Conservation (phyloP, 148 eudicot species). For the Rhododendron griersonianum region DNA sequence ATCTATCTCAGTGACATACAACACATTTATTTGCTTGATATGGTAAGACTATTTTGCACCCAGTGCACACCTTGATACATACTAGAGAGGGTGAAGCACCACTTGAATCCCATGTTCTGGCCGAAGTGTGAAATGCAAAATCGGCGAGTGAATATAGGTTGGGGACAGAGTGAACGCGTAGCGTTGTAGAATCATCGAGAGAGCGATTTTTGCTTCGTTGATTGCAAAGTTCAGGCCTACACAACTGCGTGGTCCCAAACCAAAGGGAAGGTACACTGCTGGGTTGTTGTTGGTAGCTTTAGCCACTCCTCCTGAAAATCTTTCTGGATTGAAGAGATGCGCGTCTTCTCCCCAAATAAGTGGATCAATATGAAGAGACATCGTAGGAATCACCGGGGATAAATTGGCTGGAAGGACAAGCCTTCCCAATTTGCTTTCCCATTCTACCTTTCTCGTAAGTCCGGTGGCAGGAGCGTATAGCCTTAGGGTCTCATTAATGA, state of each 20-base stretch:
- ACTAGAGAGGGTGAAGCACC: constrained; percentile 3
- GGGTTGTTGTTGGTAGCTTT: constrained; percentile 30
- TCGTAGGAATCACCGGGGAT: constrained; percentile 1
- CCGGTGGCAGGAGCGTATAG: constrained; percentile 8
- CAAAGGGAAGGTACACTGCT: constrained; percentile 1
- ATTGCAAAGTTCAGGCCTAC: constrained; percentile 23
- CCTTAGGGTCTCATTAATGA: constrained; percentile 17
- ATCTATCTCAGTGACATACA: background rate
- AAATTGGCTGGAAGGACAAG: constrained; percentile 9
- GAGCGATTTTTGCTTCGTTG: constrained; percentile 5
- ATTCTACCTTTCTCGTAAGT: background rate
- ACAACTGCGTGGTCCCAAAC: constrained; percentile 20
- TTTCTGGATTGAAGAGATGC: constrained; percentile 36
- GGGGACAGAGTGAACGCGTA: constrained; percentile 3
- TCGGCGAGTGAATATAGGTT: background rate
- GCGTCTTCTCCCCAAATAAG: constrained; percentile 30
- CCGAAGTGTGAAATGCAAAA: background rate
- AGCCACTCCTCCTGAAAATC: constrained; percentile 30
- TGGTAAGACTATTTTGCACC: background rate
- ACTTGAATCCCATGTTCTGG: constrained; percentile 8
- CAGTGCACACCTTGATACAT: background rate
- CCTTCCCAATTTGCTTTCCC: constrained; percentile 4
- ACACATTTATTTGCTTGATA: background rate
- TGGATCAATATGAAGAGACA: constrained; percentile 29
- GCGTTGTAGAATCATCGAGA: constrained; percentile 8